A percentile compares a stretch with the other conserved stretches of the same genome.
phyloP scores from a whole-genome alignment of 768 basidiomycete genomes.

The Hydnomerulius pinastri region DNA sequence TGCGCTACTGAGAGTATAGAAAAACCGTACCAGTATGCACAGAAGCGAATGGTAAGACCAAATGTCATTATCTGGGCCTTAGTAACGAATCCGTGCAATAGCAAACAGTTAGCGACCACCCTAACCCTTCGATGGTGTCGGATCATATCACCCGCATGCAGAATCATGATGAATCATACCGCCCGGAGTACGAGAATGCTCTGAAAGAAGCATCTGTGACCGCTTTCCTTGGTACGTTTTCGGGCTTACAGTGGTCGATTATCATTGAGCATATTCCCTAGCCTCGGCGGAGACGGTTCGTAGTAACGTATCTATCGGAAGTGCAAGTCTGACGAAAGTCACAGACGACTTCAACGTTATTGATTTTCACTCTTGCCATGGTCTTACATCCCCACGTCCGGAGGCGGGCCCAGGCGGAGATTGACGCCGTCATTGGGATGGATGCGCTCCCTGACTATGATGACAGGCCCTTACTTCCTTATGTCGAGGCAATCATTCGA shows the following conservation, averaged over 20 bases:
- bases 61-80: too few relatives aligned
- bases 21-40: constrained; percentile 25
- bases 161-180: constrained; percentile 5
- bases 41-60: constrained; percentile 27
- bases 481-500: constrained; percentile 17
- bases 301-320: neutral
- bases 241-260: neutral
- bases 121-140: constrained; percentile 10
- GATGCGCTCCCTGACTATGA: neutral
- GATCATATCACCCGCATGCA: constrained; percentile 19
- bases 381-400: constrained; percentile 13
- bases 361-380: constrained; percentile 18
- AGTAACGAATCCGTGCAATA: neutral
- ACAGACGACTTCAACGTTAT: constrained; percentile 11
- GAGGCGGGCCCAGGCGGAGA: neutral
- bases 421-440: neutral
- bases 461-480: neutral
- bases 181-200: constrained; percentile 3
- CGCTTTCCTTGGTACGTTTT: constrained; percentile 14
- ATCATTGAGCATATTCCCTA: neutral
- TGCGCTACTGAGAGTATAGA: constrained; percentile 6
- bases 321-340: neutral
- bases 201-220: constrained; percentile 10
- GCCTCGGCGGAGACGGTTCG: constrained; percentile 13
- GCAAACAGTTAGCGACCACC: neutral